A percentile compares a stretch with the other conserved stretches of the same genome.
Evolutionary conservation across 768 basidiomycete genomes (phyloP).

Genomic region (Pisolithus albus): DNA sequence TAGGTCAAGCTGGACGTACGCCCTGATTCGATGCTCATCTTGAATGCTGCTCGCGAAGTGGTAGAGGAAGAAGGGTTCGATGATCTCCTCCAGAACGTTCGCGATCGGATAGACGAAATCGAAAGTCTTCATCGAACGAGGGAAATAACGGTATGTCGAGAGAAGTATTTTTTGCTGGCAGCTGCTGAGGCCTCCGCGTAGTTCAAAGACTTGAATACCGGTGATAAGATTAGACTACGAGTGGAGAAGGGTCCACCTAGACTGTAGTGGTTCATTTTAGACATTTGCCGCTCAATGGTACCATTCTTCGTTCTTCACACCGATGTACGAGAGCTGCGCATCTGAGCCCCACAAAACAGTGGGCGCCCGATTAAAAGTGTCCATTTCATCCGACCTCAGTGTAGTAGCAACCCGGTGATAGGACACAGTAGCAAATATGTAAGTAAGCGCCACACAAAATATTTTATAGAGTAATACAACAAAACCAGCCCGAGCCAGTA

Average conservation of each 20-base stretch:
- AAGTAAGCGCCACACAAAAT: background rate
- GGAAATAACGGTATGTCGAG: conserved; percentile 56
- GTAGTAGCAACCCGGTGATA: background rate
- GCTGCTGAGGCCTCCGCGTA: conserved; percentile 9
- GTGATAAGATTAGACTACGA: conserved; percentile 40
- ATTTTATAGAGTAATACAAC: background rate
- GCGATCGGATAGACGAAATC: conserved; percentile 78
- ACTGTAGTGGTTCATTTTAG: background rate
- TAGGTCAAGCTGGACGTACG: conserved; percentile 70
- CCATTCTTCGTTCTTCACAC: background rate
- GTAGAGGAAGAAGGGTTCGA: conserved; percentile 74
- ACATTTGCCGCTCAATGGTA: background rate
- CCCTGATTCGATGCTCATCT: conserved; percentile 72
- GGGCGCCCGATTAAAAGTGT: background rate
- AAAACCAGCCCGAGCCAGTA: background rate
- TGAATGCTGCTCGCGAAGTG: conserved; percentile 66
- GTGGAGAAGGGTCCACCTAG: conserved; percentile 44
- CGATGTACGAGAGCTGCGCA: background rate
- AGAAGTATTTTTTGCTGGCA: background rate
- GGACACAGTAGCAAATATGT: background rate
- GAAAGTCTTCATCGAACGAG: conserved; percentile 77
- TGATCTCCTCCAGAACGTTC: conserved; percentile 64
- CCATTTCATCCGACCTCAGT: background rate
- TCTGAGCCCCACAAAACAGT: too few species aligned
- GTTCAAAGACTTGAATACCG: conserved; percentile 37